Percentiles rank a stretch among this genome's conserved stretches.
Evolutionary conservation across 2,329 filamentous ascomycete genomes (phyloP).

Genomic region (Exophiala mesophila): DNA sequence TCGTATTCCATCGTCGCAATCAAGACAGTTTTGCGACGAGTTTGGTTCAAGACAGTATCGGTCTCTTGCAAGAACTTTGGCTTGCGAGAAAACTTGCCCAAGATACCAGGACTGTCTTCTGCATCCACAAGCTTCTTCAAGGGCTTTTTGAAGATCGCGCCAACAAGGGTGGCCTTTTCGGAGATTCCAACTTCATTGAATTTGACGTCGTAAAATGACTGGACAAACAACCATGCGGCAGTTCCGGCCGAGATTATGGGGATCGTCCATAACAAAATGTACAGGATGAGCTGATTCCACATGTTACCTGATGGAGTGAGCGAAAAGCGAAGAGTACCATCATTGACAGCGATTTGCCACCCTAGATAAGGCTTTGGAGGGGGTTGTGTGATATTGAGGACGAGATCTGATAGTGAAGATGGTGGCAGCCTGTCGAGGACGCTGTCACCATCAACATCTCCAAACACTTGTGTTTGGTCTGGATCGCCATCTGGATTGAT

Average conservation of each 20-base stretch:
- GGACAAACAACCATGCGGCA: slow-evolving; percentile 54
- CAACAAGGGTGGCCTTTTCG: slow-evolving; percentile 43
- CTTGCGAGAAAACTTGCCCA: slow-evolving; percentile 15
- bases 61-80: slow-evolving; percentile 43
- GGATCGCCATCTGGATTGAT: slow-evolving; percentile 60
- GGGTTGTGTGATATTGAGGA: slow-evolving; percentile 55
- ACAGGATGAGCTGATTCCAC: slow-evolving; percentile 51
- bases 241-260: slow-evolving; percentile 48
- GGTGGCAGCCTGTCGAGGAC: slow-evolving; percentile 60
- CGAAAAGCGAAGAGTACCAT: slow-evolving; percentile 49
- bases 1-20: slow-evolving; percentile 70
- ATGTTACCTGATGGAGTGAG: slow-evolving; percentile 52
- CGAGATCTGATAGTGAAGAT: slow-evolving; percentile 50
- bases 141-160: slow-evolving; percentile 33
- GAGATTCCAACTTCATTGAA: slow-evolving; percentile 55
- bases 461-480: slow-evolving; percentile 55
- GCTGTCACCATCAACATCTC: slow-evolving; percentile 57
- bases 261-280: slow-evolving; percentile 50
- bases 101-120: slow-evolving; percentile 12
- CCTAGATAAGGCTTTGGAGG: slow-evolving; percentile 53
- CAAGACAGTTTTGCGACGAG: slow-evolving; percentile 53
- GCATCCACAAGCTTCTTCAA: slow-evolving; percentile 30
- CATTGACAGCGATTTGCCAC: slow-evolving; percentile 53
- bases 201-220: slow-evolving; percentile 60
- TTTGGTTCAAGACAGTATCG: slow-evolving; percentile 44